Evolutionary conservation across 768 basidiomycete genomes (phyloP), one percentile per base, ranked within the genome.

Genomic region (Lactifluus volemus): DNA sequence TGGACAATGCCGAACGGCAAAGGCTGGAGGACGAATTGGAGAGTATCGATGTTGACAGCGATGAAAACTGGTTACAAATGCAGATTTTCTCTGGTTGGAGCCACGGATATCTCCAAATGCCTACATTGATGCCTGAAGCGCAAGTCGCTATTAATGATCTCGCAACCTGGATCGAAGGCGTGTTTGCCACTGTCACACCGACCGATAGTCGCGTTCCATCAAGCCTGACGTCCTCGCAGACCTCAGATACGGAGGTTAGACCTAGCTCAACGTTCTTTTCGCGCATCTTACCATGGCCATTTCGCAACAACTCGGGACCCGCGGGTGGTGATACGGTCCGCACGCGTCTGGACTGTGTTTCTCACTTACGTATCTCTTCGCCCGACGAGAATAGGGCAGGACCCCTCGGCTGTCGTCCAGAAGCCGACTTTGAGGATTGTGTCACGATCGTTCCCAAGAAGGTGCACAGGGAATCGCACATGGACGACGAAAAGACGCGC

Each of bases 71-170:
- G 94, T 92, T 97, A 21, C 88, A 89, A 71, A 86, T 93, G 79
- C 85, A 90, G 65, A 81, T 98, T 59, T 92, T 96, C 73, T 89
- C 90, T 34, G 95, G 95, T 51, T 98, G 95, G 97, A 92, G 91
- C 68, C 94, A 97, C 72, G 96, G 93, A 41, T 98, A 93, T 75
- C 79, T 96, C 67, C 96, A 97, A 76, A 99, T 99, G 96, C 81
- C 88, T 42, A 76, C 82, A 25, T 72, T 98, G 67, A 89, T 99
- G 84, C 76, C 73, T 45, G 93, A 95, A 67, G 92, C 89, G 15
- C 82, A 79, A 69, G 82, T 80, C 67, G 88, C 86, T 21, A 85
- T 95, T 65, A 79, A 84, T 63, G 88, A 92, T 64, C 77, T 94
- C 62, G 95, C 87, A 10, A 90, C 90, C 60, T 98, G 95, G 94